Evolutionary conservation across 164 flowering plant genomes (phyloP).

Genomic region (Aristolochia fimbriata): DNA sequence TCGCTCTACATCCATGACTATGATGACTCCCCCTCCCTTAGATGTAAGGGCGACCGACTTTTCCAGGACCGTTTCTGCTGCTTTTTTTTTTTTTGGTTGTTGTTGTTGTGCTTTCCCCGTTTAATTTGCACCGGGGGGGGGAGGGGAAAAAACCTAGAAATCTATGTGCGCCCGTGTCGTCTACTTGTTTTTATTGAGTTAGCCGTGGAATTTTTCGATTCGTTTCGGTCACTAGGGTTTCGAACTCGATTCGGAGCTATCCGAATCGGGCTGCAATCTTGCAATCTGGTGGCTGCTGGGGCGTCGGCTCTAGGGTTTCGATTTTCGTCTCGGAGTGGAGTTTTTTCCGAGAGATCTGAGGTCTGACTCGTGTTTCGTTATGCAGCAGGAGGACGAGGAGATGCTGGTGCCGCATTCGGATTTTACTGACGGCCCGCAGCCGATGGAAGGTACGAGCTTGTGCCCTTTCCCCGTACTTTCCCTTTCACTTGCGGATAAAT

Average conservation of each 20-base stretch:
- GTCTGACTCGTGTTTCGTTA: constrained; percentile 17
- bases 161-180: background rate
- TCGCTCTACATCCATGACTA: constrained; percentile 40
- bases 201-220: background rate
- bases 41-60: constrained; percentile 29
- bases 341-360: constrained; percentile 17
- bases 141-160: background rate
- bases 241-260: constrained; percentile 5
- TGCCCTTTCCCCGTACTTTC: too few relatives aligned
- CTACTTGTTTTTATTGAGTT: background rate
- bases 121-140: background rate
- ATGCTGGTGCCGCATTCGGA: constrained; percentile 91
- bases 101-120: too few relatives aligned
- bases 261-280: background rate
- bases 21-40: constrained; percentile 61
- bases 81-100: background rate
- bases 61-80: background rate
- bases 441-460: constrained; percentile 46
- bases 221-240: constrained; percentile 5
- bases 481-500: background rate
- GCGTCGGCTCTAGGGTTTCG: constrained; percentile 27
- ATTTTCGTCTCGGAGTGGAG: constrained; percentile 7
- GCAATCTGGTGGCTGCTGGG: constrained; percentile 1
- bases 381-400: constrained; percentile 87
- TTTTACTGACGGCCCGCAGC: constrained; percentile 63